Evolutionary conservation across 805 yeast genomes (phyloP).

Genomic region (Clavispora santaluciae): DNA sequence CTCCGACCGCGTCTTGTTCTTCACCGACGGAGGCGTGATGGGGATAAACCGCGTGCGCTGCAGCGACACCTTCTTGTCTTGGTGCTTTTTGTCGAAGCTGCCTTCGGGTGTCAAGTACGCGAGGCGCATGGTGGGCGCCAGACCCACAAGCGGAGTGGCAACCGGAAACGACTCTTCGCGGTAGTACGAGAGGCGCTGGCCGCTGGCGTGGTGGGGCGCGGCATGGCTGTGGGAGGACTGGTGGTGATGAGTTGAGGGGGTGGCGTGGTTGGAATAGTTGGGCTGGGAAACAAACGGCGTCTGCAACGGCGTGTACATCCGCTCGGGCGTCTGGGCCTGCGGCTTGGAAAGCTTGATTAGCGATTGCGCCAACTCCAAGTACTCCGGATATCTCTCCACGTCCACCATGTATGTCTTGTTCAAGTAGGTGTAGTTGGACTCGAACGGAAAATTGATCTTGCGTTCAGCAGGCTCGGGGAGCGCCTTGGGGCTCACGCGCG

Average conservation of each 20-base stretch:
- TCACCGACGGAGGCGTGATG: constrained; percentile 37
- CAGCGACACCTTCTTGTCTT: constrained; percentile 1
- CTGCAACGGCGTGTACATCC: background rate
- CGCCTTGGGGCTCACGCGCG: constrained; percentile 29
- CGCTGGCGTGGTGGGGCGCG: background rate
- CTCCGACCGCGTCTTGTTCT: constrained; percentile 26
- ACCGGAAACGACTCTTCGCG: background rate
- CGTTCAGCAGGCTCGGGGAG: constrained; percentile 20
- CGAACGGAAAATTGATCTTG: constrained; percentile 48
- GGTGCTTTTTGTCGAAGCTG: constrained; percentile 3
- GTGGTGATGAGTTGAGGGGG: background rate
- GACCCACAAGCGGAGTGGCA: constrained; percentile 1
- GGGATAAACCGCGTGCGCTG: constrained; percentile 28
- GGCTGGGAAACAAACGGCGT: background rate
- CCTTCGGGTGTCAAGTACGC: constrained; percentile 7
- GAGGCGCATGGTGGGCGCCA: constrained; percentile 3
- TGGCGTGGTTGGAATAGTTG: background rate
- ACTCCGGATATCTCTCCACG: constrained; percentile 44
- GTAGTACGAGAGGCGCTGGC: background rate
- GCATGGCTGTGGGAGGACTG: background rate
- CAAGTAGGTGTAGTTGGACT: constrained; percentile 48
- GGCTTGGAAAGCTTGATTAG: constrained; percentile 31
- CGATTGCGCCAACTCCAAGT: constrained; percentile 43
- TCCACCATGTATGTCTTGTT: constrained; percentile 45
- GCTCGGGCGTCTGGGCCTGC: constrained; percentile 4